Conservation (phyloP, 106 monocot genomes). For the Acorus calamus region DNA sequence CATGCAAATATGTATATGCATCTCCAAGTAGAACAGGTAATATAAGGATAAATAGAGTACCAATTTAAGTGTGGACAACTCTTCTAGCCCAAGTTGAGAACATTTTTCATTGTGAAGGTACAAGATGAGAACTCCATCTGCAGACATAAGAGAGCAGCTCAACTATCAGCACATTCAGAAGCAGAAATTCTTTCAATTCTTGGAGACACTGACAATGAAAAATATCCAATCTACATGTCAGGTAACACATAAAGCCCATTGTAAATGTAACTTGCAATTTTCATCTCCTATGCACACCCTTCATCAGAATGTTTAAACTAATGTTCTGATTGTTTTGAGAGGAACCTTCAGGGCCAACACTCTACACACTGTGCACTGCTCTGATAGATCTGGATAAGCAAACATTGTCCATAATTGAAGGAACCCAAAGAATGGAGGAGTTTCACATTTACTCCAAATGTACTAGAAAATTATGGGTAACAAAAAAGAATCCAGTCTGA, state of each 20-base stretch:
- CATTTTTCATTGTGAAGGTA: slow-evolving; percentile 18
- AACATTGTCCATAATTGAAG: slow-evolving; percentile 49
- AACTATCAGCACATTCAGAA: slow-evolving; percentile 32
- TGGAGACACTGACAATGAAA: slow-evolving; percentile 46
- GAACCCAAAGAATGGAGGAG: slow-evolving; percentile 49
- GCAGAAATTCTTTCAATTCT: slow-evolving; percentile 37
- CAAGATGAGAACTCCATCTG: slow-evolving; percentile 69
- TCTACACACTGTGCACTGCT: slow-evolving; percentile 71
- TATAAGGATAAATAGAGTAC: not conserved
- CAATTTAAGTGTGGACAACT: not conserved
- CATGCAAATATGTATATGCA: slow-evolving; percentile 91
- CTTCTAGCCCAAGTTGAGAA: not conserved
- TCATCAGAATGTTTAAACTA: not conserved
- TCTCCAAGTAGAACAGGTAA: slow-evolving; percentile 67
- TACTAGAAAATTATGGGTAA: not conserved
- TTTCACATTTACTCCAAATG: slow-evolving; percentile 27
- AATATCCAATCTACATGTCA: slow-evolving; percentile 61
- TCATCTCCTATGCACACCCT: too few species aligned
- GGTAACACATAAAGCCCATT: slow-evolving; percentile 8
- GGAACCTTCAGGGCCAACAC: slow-evolving; percentile 44
- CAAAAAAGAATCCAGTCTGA: not conserved
- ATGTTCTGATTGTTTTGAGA: not conserved
- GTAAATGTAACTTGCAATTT: too few species aligned
- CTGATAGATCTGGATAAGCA: slow-evolving; percentile 54
- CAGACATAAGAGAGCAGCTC: slow-evolving; percentile 50